Evolutionary conservation across 768 basidiomycete genomes (phyloP).

Genomic region (Naganishia randhawae): DNA sequence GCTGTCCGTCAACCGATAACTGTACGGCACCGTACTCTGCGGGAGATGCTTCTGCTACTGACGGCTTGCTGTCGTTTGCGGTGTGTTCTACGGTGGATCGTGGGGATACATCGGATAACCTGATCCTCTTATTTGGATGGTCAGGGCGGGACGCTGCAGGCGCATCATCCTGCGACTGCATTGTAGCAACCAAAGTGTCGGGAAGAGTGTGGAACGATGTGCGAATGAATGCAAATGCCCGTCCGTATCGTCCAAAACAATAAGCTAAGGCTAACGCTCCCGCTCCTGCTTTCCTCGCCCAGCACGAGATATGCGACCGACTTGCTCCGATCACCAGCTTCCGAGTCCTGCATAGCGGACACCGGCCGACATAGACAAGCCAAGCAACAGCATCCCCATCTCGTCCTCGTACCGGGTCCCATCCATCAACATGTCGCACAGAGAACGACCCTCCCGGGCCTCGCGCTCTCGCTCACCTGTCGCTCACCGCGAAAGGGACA

Average conservation of each 20-base stretch:
- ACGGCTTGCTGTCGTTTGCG: neutral
- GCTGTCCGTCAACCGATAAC: neutral
- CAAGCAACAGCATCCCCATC: neutral
- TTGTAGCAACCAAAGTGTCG: neutral
- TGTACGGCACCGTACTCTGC: neutral
- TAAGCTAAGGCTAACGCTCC: constrained; percentile 7
- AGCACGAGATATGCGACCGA: neutral
- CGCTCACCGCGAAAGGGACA: neutral
- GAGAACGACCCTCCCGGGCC: neutral
- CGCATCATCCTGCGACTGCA: neutral
- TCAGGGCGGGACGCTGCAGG: constrained; percentile 7
- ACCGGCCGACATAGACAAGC: too few relatives aligned
- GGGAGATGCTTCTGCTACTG: neutral
- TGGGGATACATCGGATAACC: neutral
- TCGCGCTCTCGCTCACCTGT: constrained; percentile 11
- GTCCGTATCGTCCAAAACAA: constrained; percentile 1
- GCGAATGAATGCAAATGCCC: neutral
- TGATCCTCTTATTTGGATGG: constrained; percentile 11
- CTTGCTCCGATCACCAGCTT: neutral
- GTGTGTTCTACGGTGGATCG: neutral
- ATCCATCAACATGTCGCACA: neutral
- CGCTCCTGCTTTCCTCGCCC: neutral
- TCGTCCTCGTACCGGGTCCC: neutral
- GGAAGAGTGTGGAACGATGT: neutral
- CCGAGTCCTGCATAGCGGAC: neutral